Evolutionary conservation across 2,329 filamentous ascomycete species (phyloP).

Genomic region (Akanthomyces muscarius): DNA sequence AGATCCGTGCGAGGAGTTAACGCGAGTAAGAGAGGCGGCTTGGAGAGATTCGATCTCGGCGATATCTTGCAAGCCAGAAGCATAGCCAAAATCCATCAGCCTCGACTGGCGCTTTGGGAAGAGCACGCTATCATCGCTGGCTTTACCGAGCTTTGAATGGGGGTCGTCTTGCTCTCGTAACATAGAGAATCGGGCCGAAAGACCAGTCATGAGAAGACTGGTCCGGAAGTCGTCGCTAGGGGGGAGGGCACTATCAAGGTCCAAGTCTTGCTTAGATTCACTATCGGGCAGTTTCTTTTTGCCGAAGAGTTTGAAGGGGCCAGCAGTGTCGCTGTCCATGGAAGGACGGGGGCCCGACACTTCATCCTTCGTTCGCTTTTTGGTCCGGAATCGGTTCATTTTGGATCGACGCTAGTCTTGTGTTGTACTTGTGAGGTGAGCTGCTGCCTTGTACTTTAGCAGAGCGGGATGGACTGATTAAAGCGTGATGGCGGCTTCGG

Average conservation of each 20-base stretch:
- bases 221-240: constrained; percentile 88
- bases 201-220: constrained; percentile 89
- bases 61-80: constrained; percentile 70
- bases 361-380: constrained; percentile 65
- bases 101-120: constrained; percentile 77
- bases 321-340: constrained; percentile 51
- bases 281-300: constrained; percentile 53
- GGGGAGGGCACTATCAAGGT: constrained; percentile 71
- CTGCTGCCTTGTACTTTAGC: background rate
- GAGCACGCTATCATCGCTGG: constrained; percentile 90
- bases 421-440: background rate
- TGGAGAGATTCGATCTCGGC: constrained; percentile 83
- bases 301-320: constrained; percentile 52
- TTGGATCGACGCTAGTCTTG: constrained; percentile 17
- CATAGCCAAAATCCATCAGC: constrained; percentile 63
- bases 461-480: background rate
- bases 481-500: background rate
- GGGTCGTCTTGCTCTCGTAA: constrained; percentile 91
- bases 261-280: constrained; percentile 62
- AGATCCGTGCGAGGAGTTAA: constrained; percentile 61
- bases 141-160: constrained; percentile 82
- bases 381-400: constrained; percentile 76
- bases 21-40: constrained; percentile 55
- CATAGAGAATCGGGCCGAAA: constrained; percentile 97
- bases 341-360: constrained; percentile 43